Base-by-base conservation (phyloP, 148 eudicot species). In the Nepenthes gracilis region DNA sequence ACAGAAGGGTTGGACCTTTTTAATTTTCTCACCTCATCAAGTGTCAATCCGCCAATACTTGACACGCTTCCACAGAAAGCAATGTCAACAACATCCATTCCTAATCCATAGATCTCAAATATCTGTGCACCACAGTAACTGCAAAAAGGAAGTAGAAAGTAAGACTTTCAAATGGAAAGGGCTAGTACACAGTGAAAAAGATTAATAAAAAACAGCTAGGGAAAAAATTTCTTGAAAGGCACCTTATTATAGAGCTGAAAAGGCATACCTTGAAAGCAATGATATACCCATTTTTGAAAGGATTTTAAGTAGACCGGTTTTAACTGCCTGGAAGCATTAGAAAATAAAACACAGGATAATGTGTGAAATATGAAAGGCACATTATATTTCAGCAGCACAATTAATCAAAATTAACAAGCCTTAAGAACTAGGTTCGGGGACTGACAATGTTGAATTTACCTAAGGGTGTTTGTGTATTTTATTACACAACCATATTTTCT, bases 101-200 rank as follows among this genome's bases (percentile, higher is more conserved):
- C 99, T 67, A 93, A 74, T 64, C 99, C 99, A 70, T 93, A 93
- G 40, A 86, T 76, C 78, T 93, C 99, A 82, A 93, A 93, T 76
- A 93, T 89, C 78, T 93, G 99, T 60, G 99, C 99, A 52, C 99
- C 99, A 70, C 99, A 93, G 64, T 93, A 93, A 72, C 99, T 93
- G 60, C 47, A 79, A 48, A 51, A 76, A 35, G 47, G 55, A 43
- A 45, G 35, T 34, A 47, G 23, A 66, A 43, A 45, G 60, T 54
- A 13, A 61, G 60, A 47, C 38, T 57, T 47, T 38, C 51, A 50
- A 35, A 37, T 57, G 36, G 57, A 52, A 65, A 7, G 33, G 4
- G 52, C 45, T 47, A 15, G 14, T 36, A 36, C 12, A 54, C 13
- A 23, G 23, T 23, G 23, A 23, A 23, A 23, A 23, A 23, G 23